These are phyloP conservation scores for Candida sanyaensis DNA, from an alignment of 1,139 yeast genomes.

Conservation along the genomic window DNA sequence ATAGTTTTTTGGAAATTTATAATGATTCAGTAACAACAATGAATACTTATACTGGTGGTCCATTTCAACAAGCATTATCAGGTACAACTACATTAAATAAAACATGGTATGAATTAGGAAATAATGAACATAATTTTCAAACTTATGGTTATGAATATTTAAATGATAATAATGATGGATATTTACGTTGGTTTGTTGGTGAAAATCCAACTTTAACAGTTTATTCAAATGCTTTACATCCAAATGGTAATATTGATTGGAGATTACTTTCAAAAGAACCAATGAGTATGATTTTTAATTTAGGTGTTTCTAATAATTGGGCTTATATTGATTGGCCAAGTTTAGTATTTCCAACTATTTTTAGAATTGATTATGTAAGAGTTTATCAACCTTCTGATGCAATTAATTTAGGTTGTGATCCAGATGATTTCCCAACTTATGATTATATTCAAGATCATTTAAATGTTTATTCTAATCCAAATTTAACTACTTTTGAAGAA, in stretches of 20 bases:
- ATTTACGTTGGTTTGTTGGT: slow-evolving; percentile 83
- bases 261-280: slow-evolving; percentile 84
- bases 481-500: slow-evolving; percentile 63
- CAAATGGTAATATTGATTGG: slow-evolving; percentile 82
- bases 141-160: slow-evolving; percentile 75
- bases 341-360: slow-evolving; percentile 66
- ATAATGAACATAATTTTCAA: slow-evolving; percentile 55
- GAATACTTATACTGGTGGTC: slow-evolving; percentile 84
- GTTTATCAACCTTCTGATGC: slow-evolving; percentile 68
- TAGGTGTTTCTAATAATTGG: slow-evolving; percentile 84
- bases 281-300: slow-evolving; percentile 74
- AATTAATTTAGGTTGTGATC: slow-evolving; percentile 69
- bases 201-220: slow-evolving; percentile 65
- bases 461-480: slow-evolving; percentile 62
- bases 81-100: slow-evolving; percentile 70
- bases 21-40: slow-evolving; percentile 63
- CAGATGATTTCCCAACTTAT: slow-evolving; percentile 67
- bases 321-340: slow-evolving; percentile 80
- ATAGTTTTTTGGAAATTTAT: slow-evolving; percentile 65
- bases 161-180: slow-evolving; percentile 67
- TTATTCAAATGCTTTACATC: slow-evolving; percentile 65
- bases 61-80: slow-evolving; percentile 82
- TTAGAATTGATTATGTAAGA: slow-evolving; percentile 76
- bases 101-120: slow-evolving; percentile 74
- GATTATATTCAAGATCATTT: slow-evolving; percentile 69